phyloP scores from a whole-genome alignment of 2,329 filamentous ascomycete species.

The Corinectria fuckeliana region DNA sequence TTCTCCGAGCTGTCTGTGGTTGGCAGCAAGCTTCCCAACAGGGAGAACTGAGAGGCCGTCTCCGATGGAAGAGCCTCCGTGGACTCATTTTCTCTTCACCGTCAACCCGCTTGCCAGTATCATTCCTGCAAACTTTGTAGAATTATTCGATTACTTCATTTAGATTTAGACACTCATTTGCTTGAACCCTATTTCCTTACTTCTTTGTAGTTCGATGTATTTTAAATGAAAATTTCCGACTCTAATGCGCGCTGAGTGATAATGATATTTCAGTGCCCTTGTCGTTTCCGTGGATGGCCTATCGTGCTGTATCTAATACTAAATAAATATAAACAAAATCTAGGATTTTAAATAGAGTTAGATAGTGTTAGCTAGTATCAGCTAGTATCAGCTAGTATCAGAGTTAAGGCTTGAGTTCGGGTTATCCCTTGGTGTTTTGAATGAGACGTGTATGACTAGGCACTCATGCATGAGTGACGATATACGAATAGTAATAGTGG shows the following conservation, averaged over 20 bases:
- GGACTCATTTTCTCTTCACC: not conserved
- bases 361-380: no score
- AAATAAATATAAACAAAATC: no score
- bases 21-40: slow-evolving; percentile 19
- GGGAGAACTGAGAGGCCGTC: not conserved
- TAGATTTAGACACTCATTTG: not conserved
- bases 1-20: slow-evolving; percentile 27
- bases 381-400: no score
- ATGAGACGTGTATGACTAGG: no score
- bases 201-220: not conserved
- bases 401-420: no score
- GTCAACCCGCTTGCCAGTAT: not conserved
- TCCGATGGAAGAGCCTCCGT: not conserved
- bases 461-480: no score
- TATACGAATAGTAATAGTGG: no score
- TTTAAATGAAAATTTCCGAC: not conserved
- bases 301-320: no score
- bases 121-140: no score
- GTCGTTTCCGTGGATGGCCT: not conserved
- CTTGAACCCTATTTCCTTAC: not conserved
- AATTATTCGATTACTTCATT: not conserved
- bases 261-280: not conserved
- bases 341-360: no score
- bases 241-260: not conserved
- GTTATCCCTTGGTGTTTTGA: no score